Evolutionary conservation across 129 eudicot genomes (phyloP), one percentile per base, ranked within the genome.

Genomic region (Flaveria robusta): DNA sequence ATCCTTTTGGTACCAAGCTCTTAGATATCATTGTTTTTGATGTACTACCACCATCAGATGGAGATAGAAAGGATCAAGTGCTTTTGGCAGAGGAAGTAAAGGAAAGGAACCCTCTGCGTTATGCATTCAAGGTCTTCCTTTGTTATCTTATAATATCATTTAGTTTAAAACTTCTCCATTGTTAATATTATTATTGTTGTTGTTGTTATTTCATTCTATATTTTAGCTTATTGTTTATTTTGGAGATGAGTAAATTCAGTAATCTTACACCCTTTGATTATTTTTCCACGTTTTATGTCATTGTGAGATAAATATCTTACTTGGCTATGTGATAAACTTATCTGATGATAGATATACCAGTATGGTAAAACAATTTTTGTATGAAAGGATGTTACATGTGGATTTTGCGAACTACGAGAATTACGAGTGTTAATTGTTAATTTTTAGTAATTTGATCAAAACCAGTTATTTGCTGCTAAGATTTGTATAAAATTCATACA

Each of bases 21-120:
- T 75, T 91, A 72, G 98, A 91, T 82, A 91, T 94, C 70, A 68
- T 94, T 65, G 82, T 91, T 55, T 94, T 94, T 59, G 96, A 94
- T 85, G 83, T 91, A 58, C 83, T 88, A 54, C 91, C 92, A 14
- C 72, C 86, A 67, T 82, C 92, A 65, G 72, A 76, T 77, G 84
- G 71, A 39, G 79, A 84, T 50, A 89, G 81, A 83, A 82, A 87
- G 71, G 80, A 77, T 73, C 74, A 67, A 70, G 80, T 80, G 39
- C 75, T 74, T 81, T 81, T 94, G 78, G 98, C 96, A 14, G 81
- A 87, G 19, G 88, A 79, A 83, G 79, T 84, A 63, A 94, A 89
- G 83, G 90, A 86, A 71, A 86, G 88, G 66, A 94, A 91, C 77
- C 98, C 98, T 19, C 71, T 91, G 66, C 93, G 88, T 15, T 85